phyloP scores from a whole-genome alignment of 768 basidiomycete genomes.

The Hemileccinum rubropunctum region DNA sequence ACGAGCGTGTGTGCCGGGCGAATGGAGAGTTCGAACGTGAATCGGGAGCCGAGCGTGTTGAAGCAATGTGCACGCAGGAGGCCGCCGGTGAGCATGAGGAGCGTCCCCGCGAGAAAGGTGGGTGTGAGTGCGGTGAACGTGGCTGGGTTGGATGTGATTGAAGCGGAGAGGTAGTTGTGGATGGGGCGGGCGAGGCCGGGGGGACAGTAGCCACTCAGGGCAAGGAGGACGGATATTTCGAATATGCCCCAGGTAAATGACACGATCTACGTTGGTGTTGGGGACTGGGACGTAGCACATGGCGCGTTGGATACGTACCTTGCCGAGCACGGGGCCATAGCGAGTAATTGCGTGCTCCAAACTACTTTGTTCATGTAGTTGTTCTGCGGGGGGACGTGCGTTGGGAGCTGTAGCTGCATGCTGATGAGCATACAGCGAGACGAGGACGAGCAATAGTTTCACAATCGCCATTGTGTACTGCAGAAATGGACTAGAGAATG shows the following conservation, averaged over 20 bases:
- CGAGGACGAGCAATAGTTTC: constrained; percentile 9
- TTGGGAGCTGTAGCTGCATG: constrained; percentile 15
- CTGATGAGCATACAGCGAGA: background rate
- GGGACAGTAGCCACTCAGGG: background rate
- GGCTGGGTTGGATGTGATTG: background rate
- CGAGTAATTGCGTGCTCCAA: background rate
- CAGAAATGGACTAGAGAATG: no score
- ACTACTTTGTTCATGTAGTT: constrained; percentile 1
- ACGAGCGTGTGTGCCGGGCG: constrained; percentile 21
- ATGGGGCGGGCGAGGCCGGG: constrained; percentile 3
- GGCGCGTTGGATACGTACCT: background rate
- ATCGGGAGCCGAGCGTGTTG: constrained; percentile 20
- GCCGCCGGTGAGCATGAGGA: constrained; percentile 6
- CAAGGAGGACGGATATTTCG: constrained; percentile 4
- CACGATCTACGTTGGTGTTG: background rate
- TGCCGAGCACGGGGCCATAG: background rate
- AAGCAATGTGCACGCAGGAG: constrained; percentile 19
- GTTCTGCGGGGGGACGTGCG: constrained; percentile 6
- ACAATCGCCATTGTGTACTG: background rate
- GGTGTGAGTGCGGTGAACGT: constrained; percentile 8
- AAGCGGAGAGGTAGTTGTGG: background rate
- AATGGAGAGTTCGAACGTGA: constrained; percentile 28
- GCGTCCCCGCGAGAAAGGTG: constrained; percentile 7
- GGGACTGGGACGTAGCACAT: no score
- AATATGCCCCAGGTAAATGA: constrained; percentile 7